Evolutionary conservation across 1,139 yeast species (phyloP).

Genomic region (Trichomonascaceae sp.): DNA sequence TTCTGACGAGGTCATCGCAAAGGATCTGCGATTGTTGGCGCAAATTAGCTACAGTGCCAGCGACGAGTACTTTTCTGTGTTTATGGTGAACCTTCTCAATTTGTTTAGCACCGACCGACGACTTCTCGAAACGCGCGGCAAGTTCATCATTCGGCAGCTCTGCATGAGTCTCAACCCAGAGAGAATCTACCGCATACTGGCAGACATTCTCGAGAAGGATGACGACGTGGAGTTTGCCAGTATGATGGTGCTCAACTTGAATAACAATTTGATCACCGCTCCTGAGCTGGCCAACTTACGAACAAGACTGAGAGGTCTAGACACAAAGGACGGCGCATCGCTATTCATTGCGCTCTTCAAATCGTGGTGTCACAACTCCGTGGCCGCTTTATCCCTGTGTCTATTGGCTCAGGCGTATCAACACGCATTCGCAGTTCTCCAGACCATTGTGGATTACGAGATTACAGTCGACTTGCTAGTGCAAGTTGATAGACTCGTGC

Average conservation of each 20-base stretch:
- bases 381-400: slow-evolving; percentile 79
- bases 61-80: slow-evolving; percentile 63
- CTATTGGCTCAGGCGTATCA: slow-evolving; percentile 82
- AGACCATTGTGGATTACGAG: slow-evolving; percentile 63
- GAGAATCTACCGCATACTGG: slow-evolving; percentile 66
- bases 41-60: slow-evolving; percentile 67
- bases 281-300: slow-evolving; percentile 67
- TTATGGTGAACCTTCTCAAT: slow-evolving; percentile 57
- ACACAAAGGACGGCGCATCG: slow-evolving; percentile 48
- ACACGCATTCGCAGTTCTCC: slow-evolving; percentile 68
- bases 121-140: slow-evolving; percentile 59
- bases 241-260: slow-evolving; percentile 74
- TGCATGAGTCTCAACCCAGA: slow-evolving; percentile 76
- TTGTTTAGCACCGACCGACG: slow-evolving; percentile 58
- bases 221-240: slow-evolving; percentile 60
- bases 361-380: slow-evolving; percentile 89
- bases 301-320: slow-evolving; percentile 43
- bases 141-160: slow-evolving; percentile 70
- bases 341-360: slow-evolving; percentile 68
- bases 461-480: slow-evolving; percentile 57
- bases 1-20: slow-evolving; percentile 70
- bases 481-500: slow-evolving; percentile 71
- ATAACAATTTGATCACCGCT: slow-evolving; percentile 78
- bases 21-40: slow-evolving; percentile 64
- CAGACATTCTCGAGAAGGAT: slow-evolving; percentile 57